Evolutionary conservation across 805 yeast species (phyloP).

Genomic region (Teunomyces panamensis): DNA sequence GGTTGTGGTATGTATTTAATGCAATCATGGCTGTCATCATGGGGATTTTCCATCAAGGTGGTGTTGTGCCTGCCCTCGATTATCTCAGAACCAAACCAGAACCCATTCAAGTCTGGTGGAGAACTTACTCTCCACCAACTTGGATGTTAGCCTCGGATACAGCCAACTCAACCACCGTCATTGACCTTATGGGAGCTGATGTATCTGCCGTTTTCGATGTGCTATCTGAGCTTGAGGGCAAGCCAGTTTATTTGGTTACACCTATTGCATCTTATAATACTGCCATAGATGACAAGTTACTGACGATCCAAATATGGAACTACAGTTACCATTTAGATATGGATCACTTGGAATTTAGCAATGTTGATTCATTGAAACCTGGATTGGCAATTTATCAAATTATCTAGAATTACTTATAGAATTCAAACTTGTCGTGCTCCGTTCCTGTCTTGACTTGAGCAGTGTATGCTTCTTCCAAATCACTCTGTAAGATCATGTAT

Average conservation of each 20-base stretch:
- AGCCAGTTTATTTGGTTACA: conserved; percentile 28
- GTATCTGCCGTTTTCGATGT: conserved; percentile 1
- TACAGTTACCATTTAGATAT: conserved; percentile 58
- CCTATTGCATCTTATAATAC: conserved; percentile 37
- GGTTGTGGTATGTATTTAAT: conserved; percentile 66
- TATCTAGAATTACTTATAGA: conserved; percentile 62
- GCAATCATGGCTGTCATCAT: conserved; percentile 53
- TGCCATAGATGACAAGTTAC: conserved; percentile 13
- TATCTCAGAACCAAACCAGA: conserved; percentile 22
- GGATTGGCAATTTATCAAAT: conserved; percentile 61
- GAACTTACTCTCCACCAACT: conserved; percentile 89
- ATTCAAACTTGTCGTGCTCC: conserved; percentile 96
- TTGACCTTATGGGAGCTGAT: conserved; percentile 53
- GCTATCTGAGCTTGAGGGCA: neutral
- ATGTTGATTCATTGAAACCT: conserved; percentile 49
- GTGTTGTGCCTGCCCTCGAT: conserved; percentile 67
- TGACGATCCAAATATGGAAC: conserved; percentile 19
- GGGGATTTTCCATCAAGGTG: conserved; percentile 90
- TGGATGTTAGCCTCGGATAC: conserved; percentile 56
- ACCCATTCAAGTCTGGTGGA: conserved; percentile 77
- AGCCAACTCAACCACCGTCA: conserved; percentile 4
- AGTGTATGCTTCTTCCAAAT: conserved; percentile 96
- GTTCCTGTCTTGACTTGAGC: conserved; percentile 93
- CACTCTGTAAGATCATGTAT: conserved; percentile 93
- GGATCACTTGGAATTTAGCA: conserved; percentile 65